phyloP scores from a whole-genome alignment of 805 yeast species.

The Millerozyma miso region DNA sequence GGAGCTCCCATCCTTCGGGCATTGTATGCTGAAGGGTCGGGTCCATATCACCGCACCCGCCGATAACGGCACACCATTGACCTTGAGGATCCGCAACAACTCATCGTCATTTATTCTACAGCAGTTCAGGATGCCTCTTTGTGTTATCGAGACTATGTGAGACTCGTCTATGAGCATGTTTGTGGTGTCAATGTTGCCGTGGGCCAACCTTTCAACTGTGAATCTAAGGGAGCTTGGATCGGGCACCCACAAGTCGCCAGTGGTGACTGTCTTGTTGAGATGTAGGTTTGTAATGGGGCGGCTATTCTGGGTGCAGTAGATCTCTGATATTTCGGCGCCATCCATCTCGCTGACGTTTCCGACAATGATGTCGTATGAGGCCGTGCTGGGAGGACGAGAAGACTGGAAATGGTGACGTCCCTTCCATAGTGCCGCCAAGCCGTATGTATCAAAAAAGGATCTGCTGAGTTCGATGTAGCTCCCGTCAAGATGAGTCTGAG shows the following conservation, averaged over 20 bases:
- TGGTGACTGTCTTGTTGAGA: slow-evolving; percentile 10
- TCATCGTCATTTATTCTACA: slow-evolving; percentile 2
- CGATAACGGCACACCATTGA: slow-evolving; percentile 30
- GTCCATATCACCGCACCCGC: slow-evolving; percentile 28
- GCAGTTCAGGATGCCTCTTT: slow-evolving; percentile 3
- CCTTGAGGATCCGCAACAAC: slow-evolving; percentile 22
- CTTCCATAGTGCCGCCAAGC: slow-evolving; percentile 15
- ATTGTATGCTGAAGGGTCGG: slow-evolving; percentile 15
- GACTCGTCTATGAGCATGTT: slow-evolving; percentile 30
- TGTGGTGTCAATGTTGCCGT: slow-evolving; percentile 36
- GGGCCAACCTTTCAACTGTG: slow-evolving; percentile 41
- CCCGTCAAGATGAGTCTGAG: slow-evolving; percentile 16
- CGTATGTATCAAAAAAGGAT: slow-evolving; percentile 23
- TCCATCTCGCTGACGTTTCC: slow-evolving; percentile 25
- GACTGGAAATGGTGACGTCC: slow-evolving; percentile 33
- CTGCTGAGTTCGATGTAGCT: slow-evolving; percentile 26
- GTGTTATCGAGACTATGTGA: slow-evolving; percentile 5
- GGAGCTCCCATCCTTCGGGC: slow-evolving; percentile 2
- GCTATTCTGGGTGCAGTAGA: slow-evolving; percentile 5
- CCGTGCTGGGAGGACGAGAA: slow-evolving; percentile 22
- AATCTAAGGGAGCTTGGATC: slow-evolving; percentile 40
- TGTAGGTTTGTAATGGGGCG: slow-evolving; percentile 8
- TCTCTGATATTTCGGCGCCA: slow-evolving; percentile 18
- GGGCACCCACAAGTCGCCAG: slow-evolving; percentile 37
- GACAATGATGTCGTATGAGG: slow-evolving; percentile 21